Percentiles rank a stretch among this genome's conserved stretches.
phyloP scores from a whole-genome alignment of 208 protist species.

The Acanthamoeba healyi region DNA sequence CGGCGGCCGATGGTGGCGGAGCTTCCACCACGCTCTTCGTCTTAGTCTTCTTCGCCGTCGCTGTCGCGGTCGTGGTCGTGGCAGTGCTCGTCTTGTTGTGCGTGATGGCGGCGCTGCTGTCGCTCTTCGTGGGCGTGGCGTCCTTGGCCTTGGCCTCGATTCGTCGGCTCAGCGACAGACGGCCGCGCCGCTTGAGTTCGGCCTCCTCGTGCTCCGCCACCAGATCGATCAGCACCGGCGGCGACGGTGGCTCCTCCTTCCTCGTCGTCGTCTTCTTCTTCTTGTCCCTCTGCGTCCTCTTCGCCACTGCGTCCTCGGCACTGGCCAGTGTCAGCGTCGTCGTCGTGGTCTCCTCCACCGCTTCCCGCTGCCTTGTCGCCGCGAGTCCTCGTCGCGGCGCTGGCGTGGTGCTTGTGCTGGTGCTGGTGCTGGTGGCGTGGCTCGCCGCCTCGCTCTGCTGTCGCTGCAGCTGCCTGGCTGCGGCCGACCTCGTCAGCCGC shows the following conservation, averaged over 20 bases:
- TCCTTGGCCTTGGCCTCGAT: not conserved
- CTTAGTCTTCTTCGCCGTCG: not conserved
- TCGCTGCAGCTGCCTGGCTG: not conserved
- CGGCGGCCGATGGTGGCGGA: too few species aligned
- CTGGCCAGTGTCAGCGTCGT: too few species aligned
- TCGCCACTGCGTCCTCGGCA: not conserved
- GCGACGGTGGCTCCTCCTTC: not conserved
- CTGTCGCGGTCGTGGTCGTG: not conserved
- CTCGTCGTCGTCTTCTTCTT: not conserved
- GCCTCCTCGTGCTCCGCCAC: not conserved
- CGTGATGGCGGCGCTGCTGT: not conserved
- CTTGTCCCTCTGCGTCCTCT: not conserved
- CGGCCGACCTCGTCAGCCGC: not conserved
- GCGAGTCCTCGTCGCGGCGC: too few species aligned
- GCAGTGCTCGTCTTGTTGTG: too few species aligned
- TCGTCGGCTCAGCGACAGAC: constrained; percentile 18
- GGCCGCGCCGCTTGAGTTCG: not conserved
- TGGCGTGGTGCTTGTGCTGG: too few species aligned
- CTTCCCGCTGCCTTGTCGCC: too few species aligned
- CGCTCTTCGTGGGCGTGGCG: not conserved
- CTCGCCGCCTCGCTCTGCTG: not conserved
- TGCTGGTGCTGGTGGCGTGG: too few species aligned
- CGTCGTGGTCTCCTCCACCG: too few species aligned
- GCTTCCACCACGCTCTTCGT: not conserved
- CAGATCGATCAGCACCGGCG: not conserved